Evolutionary conservation across 2,329 filamentous ascomycete genomes (phyloP).

Genomic region (Shiraia bambusicola): DNA sequence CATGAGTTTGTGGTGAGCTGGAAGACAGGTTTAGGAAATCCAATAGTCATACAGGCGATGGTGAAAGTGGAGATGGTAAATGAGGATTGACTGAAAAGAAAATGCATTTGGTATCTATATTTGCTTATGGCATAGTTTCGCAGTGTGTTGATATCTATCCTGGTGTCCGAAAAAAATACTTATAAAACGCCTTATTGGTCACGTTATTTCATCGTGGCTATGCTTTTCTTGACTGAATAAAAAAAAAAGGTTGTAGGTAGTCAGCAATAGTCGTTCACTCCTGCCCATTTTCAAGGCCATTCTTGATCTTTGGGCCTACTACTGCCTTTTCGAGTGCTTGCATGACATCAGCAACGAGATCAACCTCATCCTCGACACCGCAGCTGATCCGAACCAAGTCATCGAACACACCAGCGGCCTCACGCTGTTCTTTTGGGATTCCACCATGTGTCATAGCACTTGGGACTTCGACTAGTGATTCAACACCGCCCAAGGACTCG

Average conservation of each 20-base stretch:
- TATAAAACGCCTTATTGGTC: background rate
- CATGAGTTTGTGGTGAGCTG: background rate
- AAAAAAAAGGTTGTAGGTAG: background rate
- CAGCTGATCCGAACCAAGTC: constrained; percentile 92
- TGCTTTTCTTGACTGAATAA: background rate
- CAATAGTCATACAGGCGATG: too few species aligned
- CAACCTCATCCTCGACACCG: constrained; percentile 86
- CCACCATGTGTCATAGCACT: constrained; percentile 96
- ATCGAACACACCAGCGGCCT: constrained; percentile 91
- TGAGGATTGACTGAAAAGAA: background rate
- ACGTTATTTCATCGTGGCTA: background rate
- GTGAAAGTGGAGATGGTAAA: background rate
- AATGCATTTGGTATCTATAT: constrained; percentile 3
- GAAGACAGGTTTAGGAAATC: background rate
- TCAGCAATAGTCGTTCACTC: background rate
- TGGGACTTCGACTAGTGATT: constrained; percentile 88
- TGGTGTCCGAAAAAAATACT: background rate
- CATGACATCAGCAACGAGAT: constrained; percentile 78
- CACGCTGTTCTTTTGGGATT: constrained; percentile 85
- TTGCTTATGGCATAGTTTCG: background rate
- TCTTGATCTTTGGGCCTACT: constrained; percentile 48
- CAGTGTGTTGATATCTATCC: background rate
- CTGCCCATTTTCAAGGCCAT: constrained; percentile 6
- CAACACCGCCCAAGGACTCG: constrained; percentile 88
- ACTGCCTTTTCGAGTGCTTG: constrained; percentile 80